Evolutionary conservation across 75 land plant species (phyloP).

Genomic region (Selaginella tamariscina): DNA sequence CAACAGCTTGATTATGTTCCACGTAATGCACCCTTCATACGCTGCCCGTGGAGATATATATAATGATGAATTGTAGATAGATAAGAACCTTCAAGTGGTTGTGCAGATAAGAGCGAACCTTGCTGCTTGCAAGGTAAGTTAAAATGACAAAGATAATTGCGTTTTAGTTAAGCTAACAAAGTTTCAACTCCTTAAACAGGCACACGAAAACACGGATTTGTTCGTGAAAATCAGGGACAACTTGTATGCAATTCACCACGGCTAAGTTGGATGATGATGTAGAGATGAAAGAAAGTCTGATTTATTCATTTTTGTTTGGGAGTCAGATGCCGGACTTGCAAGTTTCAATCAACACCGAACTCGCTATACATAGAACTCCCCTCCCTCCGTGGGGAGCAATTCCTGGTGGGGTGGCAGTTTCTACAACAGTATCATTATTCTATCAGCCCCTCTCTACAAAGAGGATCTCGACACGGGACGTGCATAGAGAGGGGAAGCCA

Average conservation of each 20-base stretch:
- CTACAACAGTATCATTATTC: no score
- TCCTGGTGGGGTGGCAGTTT: no score
- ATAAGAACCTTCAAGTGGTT: conserved; percentile 49
- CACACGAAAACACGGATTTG: conserved; percentile 67
- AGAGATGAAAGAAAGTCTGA: no score
- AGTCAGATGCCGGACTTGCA: conserved; percentile 85
- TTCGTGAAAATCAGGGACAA: conserved; percentile 56
- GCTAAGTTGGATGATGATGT: no score
- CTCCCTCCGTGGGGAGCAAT: no score
- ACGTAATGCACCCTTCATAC: no score
- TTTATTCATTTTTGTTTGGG: conserved; percentile 34
- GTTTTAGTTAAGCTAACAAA: neutral
- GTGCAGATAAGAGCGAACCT: conserved; percentile 53
- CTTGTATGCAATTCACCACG: conserved; percentile 44
- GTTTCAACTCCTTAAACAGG: conserved; percentile 32
- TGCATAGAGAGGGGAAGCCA: no score
- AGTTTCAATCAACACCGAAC: conserved; percentile 48
- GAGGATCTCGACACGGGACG: no score
- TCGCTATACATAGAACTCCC: conserved; percentile 57
- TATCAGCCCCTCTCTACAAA: no score
- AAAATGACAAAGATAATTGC: neutral
- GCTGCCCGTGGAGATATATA: no score
- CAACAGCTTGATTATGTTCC: no score
- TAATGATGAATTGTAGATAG: no score
- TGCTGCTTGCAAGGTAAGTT: conserved; percentile 41